Evolutionary conservation across 2,329 filamentous ascomycete species (phyloP).

Genomic region (Fusarium falciforme): DNA sequence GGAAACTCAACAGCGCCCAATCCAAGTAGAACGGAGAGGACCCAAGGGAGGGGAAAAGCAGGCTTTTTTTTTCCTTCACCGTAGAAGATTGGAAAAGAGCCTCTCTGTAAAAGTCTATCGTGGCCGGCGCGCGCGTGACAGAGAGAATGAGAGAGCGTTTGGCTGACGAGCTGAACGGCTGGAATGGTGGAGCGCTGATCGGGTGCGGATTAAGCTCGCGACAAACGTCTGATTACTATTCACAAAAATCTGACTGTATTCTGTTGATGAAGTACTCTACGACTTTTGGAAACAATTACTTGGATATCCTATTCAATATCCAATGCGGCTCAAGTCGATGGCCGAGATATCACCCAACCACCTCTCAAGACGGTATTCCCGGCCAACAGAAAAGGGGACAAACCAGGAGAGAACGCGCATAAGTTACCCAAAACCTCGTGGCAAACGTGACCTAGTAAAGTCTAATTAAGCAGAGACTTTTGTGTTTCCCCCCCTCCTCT

Average conservation of each 20-base stretch:
- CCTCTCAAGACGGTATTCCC: background rate
- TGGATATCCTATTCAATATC: background rate
- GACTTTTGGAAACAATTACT: background rate
- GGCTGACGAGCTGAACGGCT: constrained; percentile 6
- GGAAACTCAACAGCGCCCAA: background rate
- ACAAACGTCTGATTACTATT: background rate
- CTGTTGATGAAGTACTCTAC: background rate
- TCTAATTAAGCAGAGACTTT: background rate
- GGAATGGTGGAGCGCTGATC: constrained; percentile 1
- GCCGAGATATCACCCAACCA: background rate
- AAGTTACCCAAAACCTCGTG: background rate
- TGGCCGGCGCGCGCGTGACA: background rate
- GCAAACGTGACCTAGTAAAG: constrained; percentile 7
- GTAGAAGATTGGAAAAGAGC: constrained; percentile 15
- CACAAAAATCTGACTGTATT: background rate
- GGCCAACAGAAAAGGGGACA: background rate
- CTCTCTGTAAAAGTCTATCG: background rate
- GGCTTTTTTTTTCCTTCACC: background rate
- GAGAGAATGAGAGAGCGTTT: background rate
- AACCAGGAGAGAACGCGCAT: background rate
- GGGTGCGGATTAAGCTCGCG: background rate
- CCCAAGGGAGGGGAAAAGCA: background rate
- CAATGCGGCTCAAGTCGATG: background rate
- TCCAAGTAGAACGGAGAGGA: background rate
- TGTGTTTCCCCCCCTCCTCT: background rate